Evolutionary conservation across 1,284 basidiomycete genomes (phyloP).

Genomic region (Ganoderma sinense): DNA sequence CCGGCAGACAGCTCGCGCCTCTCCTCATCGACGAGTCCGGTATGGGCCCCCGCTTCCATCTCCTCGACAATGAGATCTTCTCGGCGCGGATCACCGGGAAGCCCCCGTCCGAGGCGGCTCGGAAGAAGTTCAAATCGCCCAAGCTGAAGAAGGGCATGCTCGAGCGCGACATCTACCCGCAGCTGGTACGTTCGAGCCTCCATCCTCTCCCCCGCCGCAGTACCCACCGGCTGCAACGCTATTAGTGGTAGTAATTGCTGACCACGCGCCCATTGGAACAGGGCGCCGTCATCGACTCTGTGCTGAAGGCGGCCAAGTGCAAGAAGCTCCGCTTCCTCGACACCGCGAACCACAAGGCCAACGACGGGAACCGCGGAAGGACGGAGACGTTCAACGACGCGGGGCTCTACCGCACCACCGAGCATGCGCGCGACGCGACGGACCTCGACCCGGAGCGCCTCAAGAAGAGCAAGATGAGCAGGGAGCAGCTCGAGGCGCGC

Average conservation of each 20-base stretch:
- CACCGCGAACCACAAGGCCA: neutral
- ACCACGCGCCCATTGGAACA: neutral
- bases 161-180: neutral
- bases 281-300: neutral
- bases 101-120: neutral
- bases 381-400: neutral
- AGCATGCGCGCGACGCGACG: neutral
- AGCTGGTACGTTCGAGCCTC: neutral
- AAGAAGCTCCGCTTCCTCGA: neutral
- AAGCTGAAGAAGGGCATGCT: neutral
- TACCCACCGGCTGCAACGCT: too few species aligned
- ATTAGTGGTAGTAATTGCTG: neutral
- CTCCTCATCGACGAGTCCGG: slow-evolving; percentile 1
- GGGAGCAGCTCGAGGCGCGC: neutral
- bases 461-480: neutral
- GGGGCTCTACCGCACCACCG: neutral
- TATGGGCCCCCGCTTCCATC: neutral
- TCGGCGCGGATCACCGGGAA: neutral
- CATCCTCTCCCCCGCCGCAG: neutral
- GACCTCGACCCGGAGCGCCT: neutral
- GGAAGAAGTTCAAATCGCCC: neutral
- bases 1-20: neutral
- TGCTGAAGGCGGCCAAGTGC: neutral
- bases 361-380: neutral
- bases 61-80: neutral